These are phyloP conservation scores for Aspergillus pseudoglaucus DNA, from an alignment of 2,329 filamentous ascomycete genomes.

Conservation along the genomic window DNA sequence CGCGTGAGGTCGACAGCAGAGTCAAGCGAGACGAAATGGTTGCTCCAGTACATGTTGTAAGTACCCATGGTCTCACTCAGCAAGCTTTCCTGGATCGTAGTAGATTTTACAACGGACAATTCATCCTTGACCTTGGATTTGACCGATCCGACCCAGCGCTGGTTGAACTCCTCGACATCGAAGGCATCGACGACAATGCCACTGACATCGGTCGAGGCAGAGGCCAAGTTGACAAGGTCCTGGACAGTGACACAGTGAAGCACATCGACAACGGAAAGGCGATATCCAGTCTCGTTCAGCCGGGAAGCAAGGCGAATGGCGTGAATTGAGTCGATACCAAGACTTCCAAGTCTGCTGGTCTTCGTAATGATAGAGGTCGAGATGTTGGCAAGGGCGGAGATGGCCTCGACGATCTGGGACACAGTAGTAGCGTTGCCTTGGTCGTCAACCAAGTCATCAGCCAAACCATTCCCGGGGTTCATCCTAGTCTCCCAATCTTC, in stretches of 20 bases:
- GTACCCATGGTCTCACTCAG: constrained; percentile 35
- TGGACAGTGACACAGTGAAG: constrained; percentile 22
- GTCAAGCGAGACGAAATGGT: constrained; percentile 30
- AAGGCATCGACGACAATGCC: constrained; percentile 3
- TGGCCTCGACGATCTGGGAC: constrained; percentile 13
- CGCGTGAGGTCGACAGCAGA: constrained; percentile 19
- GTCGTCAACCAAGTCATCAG: background rate
- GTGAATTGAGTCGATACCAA: constrained; percentile 28
- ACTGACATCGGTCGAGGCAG: background rate
- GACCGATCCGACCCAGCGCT: constrained; percentile 13
- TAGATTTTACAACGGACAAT: constrained; percentile 21
- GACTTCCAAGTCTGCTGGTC: constrained; percentile 17
- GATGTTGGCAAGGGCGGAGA: constrained; percentile 18
- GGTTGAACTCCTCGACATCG: constrained; percentile 17
- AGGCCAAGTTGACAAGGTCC: constrained; percentile 16
- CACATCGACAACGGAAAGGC: constrained; percentile 23
- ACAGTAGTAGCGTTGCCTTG: constrained; percentile 1
- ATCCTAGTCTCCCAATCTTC: constrained; percentile 20
- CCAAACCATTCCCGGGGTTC: constrained; percentile 9
- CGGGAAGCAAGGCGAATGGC: constrained; percentile 22
- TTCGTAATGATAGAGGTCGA: constrained; percentile 14
- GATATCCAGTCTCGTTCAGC: constrained; percentile 18
- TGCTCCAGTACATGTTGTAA: constrained; percentile 49
- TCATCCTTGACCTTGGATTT: constrained; percentile 11
- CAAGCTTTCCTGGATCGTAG: constrained; percentile 34